Evolutionary conservation across 2,329 filamentous ascomycete species (phyloP).

Genomic region (Ascochyta clinopodiicola): DNA sequence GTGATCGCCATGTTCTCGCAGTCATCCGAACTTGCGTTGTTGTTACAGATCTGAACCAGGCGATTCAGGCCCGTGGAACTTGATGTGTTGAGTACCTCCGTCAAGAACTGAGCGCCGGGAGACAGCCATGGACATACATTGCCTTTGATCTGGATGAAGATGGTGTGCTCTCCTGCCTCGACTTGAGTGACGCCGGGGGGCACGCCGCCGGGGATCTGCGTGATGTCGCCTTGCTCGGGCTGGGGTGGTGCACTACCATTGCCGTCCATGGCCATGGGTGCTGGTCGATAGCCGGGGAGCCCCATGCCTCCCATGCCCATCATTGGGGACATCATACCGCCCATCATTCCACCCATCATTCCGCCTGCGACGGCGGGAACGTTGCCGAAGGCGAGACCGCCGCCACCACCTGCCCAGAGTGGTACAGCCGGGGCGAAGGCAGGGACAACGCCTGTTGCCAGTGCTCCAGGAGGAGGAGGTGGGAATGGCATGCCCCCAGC

Average conservation of each 20-base stretch:
- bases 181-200: slow-evolving; percentile 36
- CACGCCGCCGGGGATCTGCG: slow-evolving; percentile 35
- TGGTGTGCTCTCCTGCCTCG: slow-evolving; percentile 33
- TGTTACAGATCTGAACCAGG: slow-evolving; percentile 39
- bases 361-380: slow-evolving; percentile 23
- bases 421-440: slow-evolving; percentile 35
- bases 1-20: slow-evolving; percentile 39
- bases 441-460: slow-evolving; percentile 26
- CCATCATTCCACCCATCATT: slow-evolving; percentile 3
- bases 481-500: slow-evolving; percentile 31
- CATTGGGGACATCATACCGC: slow-evolving; percentile 10
- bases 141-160: slow-evolving; percentile 37
- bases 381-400: slow-evolving; percentile 32
- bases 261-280: slow-evolving; percentile 31
- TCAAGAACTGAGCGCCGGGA: slow-evolving; percentile 30
- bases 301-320: slow-evolving; percentile 21
- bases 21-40: slow-evolving; percentile 24
- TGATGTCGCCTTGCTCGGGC: slow-evolving; percentile 33
- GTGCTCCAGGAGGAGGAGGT: slow-evolving; percentile 32
- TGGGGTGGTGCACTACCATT: slow-evolving; percentile 28
- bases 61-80: slow-evolving; percentile 37
- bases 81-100: slow-evolving; percentile 34
- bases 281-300: slow-evolving; percentile 23
- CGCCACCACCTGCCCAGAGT: slow-evolving; percentile 23
- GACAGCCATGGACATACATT: slow-evolving; percentile 41